Evolutionary conservation across 2,329 filamentous ascomycete species (phyloP).

Genomic region (Colletotrichum godetiae): DNA sequence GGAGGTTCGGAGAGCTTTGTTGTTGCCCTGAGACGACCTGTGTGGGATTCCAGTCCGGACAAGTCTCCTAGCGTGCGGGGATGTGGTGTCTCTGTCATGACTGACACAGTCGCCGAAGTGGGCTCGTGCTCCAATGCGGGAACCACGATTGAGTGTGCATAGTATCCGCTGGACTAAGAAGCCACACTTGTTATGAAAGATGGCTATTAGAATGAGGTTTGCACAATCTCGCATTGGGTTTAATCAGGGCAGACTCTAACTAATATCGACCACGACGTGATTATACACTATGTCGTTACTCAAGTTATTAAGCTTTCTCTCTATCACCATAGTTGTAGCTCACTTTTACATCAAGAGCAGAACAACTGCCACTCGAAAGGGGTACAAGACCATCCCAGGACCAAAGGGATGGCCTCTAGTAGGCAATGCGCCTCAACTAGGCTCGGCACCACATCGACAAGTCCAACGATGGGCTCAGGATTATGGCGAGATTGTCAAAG

Average conservation of each 20-base stretch:
- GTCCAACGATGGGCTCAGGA: not conserved
- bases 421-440: conserved; percentile 1
- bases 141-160: not conserved
- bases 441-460: not conserved
- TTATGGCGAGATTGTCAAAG: conserved; percentile 10
- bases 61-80: not conserved
- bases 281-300: not conserved
- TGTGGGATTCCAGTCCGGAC: not conserved
- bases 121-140: not conserved
- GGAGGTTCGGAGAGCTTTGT: not conserved
- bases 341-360: not conserved
- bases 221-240: not conserved
- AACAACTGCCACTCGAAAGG: not conserved
- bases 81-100: conserved; percentile 4
- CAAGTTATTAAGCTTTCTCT: not conserved
- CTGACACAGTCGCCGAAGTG: conserved; percentile 2
- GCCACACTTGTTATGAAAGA: not conserved
- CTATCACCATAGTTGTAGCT: not conserved
- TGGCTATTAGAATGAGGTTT: not conserved
- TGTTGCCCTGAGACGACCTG: not conserved
- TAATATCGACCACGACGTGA: not conserved
- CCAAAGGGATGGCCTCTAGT: not conserved
- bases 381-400: not conserved
- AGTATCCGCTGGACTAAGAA: not conserved
- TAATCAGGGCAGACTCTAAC: not conserved